Conservation (phyloP, 371 early-diverging fungal genomes). For the Coemansia sp. region DNA sequence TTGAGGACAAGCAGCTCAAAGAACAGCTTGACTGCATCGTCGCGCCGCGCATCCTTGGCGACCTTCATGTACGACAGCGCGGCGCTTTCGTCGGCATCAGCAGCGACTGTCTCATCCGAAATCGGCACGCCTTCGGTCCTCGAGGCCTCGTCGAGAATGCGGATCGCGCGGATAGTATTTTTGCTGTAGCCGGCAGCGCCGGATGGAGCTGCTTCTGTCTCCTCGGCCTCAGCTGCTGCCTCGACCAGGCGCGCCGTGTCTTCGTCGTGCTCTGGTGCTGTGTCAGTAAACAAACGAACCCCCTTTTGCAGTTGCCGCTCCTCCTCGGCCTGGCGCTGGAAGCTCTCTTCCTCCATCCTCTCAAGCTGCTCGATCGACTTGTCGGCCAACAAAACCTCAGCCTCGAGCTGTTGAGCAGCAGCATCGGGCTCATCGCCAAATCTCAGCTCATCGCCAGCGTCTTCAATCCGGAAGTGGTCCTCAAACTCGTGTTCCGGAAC, state of each 20-base stretch:
- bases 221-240: not conserved
- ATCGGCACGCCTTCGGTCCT: constrained; percentile 7
- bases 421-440: constrained; percentile 12
- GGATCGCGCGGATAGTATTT: constrained; percentile 48
- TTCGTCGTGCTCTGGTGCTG: constrained; percentile 24
- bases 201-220: not conserved
- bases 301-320: constrained; percentile 25
- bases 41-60: constrained; percentile 47
- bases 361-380: constrained; percentile 47
- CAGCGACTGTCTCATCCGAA: constrained; percentile 5
- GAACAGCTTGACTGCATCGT: constrained; percentile 82
- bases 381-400: constrained; percentile 34
- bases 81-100: constrained; percentile 1
- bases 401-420: constrained; percentile 9
- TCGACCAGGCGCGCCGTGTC: not conserved
- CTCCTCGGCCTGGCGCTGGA: constrained; percentile 42
- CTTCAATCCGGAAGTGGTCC: constrained; percentile 30
- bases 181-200: constrained; percentile 39
- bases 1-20: constrained; percentile 89
- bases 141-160: constrained; percentile 35
- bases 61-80: constrained; percentile 38
- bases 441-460: constrained; percentile 25
- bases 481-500: constrained; percentile 24
- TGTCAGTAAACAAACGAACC: constrained; percentile 30
- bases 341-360: constrained; percentile 45